Evolutionary conservation across 306 rosid genomes (phyloP).

Genomic region (Dryas alaskensis): DNA sequence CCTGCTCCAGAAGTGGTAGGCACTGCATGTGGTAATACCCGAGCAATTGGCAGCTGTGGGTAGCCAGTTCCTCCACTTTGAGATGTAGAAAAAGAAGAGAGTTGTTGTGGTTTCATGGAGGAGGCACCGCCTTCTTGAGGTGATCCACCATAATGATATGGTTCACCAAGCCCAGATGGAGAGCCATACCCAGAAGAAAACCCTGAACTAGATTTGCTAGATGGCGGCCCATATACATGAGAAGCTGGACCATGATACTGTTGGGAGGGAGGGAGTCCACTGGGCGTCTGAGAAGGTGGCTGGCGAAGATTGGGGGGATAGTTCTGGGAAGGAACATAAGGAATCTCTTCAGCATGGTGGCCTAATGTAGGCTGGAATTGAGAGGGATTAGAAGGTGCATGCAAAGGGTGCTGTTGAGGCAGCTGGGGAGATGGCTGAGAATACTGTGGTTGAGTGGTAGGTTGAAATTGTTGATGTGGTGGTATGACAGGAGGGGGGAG

Average conservation of each 20-base stretch:
- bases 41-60: conserved; percentile 83
- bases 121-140: conserved; percentile 53
- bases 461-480: conserved; percentile 61
- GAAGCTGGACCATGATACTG: conserved; percentile 58
- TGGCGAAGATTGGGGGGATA: conserved; percentile 60
- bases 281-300: conserved; percentile 58
- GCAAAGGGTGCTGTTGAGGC: conserved; percentile 59
- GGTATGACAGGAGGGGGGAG: conserved; percentile 49
- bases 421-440: conserved; percentile 51
- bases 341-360: conserved; percentile 71
- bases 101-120: conserved; percentile 47
- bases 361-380: conserved; percentile 54
- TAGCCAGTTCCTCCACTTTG: conserved; percentile 66
- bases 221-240: conserved; percentile 50
- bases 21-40: conserved; percentile 63
- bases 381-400: conserved; percentile 43
- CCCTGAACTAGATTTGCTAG: conserved; percentile 54
- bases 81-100: conserved; percentile 42
- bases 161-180: conserved; percentile 50
- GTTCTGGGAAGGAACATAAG: conserved; percentile 64
- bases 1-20: conserved; percentile 65
- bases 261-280: conserved; percentile 59
- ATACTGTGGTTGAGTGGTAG: conserved; percentile 53
- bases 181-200: conserved; percentile 65
- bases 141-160: conserved; percentile 61